Evolutionary conservation across 352 stramenopile species (phyloP), one percentile per base, ranked within the genome.

Genomic region (Sclerospora graminicola): DNA sequence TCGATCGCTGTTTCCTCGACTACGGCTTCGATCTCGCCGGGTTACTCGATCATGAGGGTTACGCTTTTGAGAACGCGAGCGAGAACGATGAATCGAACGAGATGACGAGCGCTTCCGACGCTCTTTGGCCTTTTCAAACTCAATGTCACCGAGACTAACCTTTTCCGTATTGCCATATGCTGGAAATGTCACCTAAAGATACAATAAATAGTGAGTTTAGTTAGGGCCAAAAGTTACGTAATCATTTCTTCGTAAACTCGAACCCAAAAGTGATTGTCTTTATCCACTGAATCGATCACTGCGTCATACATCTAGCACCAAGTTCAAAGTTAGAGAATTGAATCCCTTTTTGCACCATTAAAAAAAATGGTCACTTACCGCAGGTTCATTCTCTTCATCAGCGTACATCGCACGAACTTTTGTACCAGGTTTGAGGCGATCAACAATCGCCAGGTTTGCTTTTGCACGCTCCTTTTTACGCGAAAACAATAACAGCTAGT

Each of bases 141-240:
- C 82, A 45, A 98, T 95, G 48, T 98, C 94, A 13, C 95, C 95
- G 10, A 99, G 61, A 13, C 64, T 62, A 6, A 99, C 83, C 40
- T 95, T 90, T 51, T 98, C 93, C 13, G 73, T 84, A 61, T 98
- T 98, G 21, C 94, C 94, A 70, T 99, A 99, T 56, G 97, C 89
- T 4, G 91, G 82, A 61, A 99, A 98, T 8, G 89, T 95, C 2
- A 97, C 87, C 57, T 89, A 10, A 28, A 20, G 6, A 34, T 16
- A 51, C 20, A 41, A 14, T n/a, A 48, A 23, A 14, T 6, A 16
- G 18, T 11, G 4, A 3, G 19, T 26, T 48, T 40, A 41, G 39
- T 8, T 10, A 39, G 10, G 18, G 14, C 13, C 39, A 33, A n/a
- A 33, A 10, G 13, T 33, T 2, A 23, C 13, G 5, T 36, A 9